Conservation (phyloP, 1,284 basidiomycete species). For the Uromyces viciae-fabae region DNA sequence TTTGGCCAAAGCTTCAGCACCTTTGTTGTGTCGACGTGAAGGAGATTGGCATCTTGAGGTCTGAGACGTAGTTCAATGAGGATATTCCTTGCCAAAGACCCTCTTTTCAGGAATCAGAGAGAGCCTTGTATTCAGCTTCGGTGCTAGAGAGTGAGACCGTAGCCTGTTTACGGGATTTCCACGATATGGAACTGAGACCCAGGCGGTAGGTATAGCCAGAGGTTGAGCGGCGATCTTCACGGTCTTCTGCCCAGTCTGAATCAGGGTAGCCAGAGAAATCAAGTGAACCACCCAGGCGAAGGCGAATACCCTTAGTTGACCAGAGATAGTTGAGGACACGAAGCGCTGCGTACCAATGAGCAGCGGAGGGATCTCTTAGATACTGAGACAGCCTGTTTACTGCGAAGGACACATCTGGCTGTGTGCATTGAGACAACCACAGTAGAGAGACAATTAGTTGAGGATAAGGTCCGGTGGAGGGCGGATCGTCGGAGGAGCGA, state of each 20-base stretch:
- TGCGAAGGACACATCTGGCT: neutral
- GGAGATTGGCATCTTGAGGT: neutral
- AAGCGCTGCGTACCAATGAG: neutral
- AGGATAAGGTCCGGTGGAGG: neutral
- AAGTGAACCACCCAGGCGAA: neutral
- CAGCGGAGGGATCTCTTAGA: neutral
- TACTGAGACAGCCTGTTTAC: neutral
- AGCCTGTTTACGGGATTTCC: neutral
- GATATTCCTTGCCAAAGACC: neutral
- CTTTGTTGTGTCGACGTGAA: neutral
- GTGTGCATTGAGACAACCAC: neutral
- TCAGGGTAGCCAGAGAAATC: neutral
- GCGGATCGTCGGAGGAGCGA: neutral
- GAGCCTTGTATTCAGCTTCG: constrained; percentile 9
- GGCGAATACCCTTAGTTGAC: neutral
- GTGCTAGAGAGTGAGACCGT: neutral
- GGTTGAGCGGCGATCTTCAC: neutral
- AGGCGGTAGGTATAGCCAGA: neutral
- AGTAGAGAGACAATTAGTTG: neutral
- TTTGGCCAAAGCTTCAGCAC: constrained; percentile 1
- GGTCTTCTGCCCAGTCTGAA: neutral
- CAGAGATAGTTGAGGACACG: neutral
- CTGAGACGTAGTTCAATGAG: neutral
- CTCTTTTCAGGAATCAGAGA: constrained; percentile 2
- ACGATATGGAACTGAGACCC: neutral